Base-by-base conservation (phyloP, 108 stramenopile genomes). In the Cyclotella distinguenda region DNA sequence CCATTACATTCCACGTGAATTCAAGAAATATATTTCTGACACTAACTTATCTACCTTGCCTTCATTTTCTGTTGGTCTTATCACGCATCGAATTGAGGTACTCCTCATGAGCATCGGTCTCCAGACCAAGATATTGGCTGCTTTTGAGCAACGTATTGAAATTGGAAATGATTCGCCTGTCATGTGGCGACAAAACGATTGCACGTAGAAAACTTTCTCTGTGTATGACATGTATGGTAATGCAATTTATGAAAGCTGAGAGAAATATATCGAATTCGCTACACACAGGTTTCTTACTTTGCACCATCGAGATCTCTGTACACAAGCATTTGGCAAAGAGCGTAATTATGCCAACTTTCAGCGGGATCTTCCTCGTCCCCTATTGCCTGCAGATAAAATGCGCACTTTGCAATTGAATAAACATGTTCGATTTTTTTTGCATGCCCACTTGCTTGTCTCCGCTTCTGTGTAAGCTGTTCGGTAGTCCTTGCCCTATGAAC, bases 251-350 rank as follows among this genome's bases (percentile, higher is more conserved):
- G 26, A 6, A n/a, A n/a, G n/a, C n/a, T n/a, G n/a, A n/a, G n/a
- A n/a, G n/a, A n/a, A n/a, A n/a, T n/a, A n/a, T n/a, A n/a, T n/a
- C n/a, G n/a, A n/a, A n/a, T n/a, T n/a, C n/a, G n/a, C n/a, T n/a
- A n/a, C n/a, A n/a, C n/a, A n/a, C n/a, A n/a, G n/a, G n/a, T n/a
- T n/a, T 22, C 51, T 22, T 27, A 52, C 55, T 57, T 63, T 38
- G 80, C 70, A 46, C 64, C 42, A n/a, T 33, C 38, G 19, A 72
- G 46, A 28, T 81, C 68, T 12, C 48, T 23, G 44, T 68, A 66
- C 0, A 81, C 75, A 40, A 81, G 70, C 80, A 77, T 76, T 49
- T 65, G 74, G 18, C 75, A 81, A 2, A 81, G 49, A 5, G 80
- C 80, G 49, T 72, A 77, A 50, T 76, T 77, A 27, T 81, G 80